These are phyloP conservation scores for Colletotrichum sp. DNA, from an alignment of 2,329 filamentous ascomycete genomes.

Conservation along the genomic window DNA sequence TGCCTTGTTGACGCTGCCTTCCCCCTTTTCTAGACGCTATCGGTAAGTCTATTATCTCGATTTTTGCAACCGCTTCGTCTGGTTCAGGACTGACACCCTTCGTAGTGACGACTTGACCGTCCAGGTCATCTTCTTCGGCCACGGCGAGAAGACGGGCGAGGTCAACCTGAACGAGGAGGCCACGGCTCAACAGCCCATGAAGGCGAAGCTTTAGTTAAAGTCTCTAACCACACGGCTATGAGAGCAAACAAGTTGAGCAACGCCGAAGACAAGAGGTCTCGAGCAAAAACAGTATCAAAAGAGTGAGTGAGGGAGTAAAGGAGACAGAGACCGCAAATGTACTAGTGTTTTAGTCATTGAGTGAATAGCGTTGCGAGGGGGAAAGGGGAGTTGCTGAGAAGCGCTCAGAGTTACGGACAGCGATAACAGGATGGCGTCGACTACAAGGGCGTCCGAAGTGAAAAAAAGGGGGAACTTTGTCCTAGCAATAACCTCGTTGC, in stretches of 20 bases:
- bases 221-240: background rate
- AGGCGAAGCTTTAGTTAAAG: constrained; percentile 40
- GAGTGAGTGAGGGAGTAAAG: background rate
- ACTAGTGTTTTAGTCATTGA: background rate
- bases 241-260: background rate
- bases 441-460: background rate
- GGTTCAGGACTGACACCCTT: background rate
- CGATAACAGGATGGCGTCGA: background rate
- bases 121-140: constrained; percentile 97
- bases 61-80: background rate
- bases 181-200: constrained; percentile 58
- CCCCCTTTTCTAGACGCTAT: constrained; percentile 89
- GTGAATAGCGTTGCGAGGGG: background rate
- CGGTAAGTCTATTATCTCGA: constrained; percentile 56
- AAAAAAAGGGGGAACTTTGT: background rate
- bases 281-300: background rate
- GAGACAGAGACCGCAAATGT: background rate
- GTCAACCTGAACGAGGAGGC: constrained; percentile 88
- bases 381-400: background rate
- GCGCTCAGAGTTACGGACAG: background rate
- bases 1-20: constrained; percentile 87
- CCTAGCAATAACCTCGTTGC: background rate
- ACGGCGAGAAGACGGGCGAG: constrained; percentile 75
- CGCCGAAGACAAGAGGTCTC: background rate
- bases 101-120: constrained; percentile 90